Evolutionary conservation across 768 basidiomycete species (phyloP), one percentile per base, ranked within the genome.

Genomic region (Mycena pura): DNA sequence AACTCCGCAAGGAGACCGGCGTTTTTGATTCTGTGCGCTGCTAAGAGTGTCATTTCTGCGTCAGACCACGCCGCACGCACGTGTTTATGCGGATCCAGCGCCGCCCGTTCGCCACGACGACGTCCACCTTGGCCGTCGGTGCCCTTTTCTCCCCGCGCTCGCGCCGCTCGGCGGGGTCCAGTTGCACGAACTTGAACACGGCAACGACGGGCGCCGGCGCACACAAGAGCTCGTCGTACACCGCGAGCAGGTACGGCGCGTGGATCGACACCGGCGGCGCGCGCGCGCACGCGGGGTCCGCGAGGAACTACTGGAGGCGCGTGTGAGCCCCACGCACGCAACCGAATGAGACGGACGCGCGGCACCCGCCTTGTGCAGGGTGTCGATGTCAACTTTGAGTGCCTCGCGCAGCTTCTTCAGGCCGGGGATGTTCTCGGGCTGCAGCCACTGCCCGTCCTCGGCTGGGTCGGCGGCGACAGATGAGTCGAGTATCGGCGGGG

Each of bases 61-160:
- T n/a, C n/a, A n/a, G n/a, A n/a, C n/a, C n/a, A n/a, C n/a, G n/a
- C n/a, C n/a, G n/a, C n/a, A 56, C 90, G 71, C 70, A 93, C 93
- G 93, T 95, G 75, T 95, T 95, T 46, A 95, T 84, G 65, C 93
- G 84, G 40, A 93, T 87, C 95, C 95, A 96, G 5, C 78, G 76
- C 25, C 82, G 77, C 1, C 94, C 93, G 44, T 86, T 84, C 22
- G 90, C 86, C 1, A 88, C 88, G 17, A 95, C 86, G 11, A 95
- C 80, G 67, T 96, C 94, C 1, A 96, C 87, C 69, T 95, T 95
- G 43, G 88, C 82, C 10, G 64, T 40, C 7, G 64, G 64, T 25
- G 56, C 31, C 13, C 64, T 45, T 40, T 45, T 34, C 8, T 54
- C 64, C 56, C 58, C 62, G 6, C 51, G 54, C 40, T 60, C 34